These are phyloP conservation scores for Fusarium paranaense DNA, from an alignment of 2,329 filamentous ascomycete species.

Conservation along the genomic window DNA sequence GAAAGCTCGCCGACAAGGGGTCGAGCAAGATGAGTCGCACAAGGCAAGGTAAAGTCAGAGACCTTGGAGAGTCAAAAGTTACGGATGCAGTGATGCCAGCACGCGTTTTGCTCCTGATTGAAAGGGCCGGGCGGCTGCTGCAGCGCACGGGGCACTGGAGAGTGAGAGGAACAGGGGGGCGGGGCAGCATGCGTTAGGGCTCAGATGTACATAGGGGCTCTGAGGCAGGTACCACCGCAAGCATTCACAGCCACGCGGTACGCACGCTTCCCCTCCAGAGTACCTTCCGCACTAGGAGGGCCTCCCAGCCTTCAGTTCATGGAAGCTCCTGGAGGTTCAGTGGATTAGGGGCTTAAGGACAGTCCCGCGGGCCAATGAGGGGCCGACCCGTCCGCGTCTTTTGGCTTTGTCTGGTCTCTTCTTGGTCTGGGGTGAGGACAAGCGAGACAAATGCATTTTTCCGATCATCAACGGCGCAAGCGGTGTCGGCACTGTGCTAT, in stretches of 20 bases:
- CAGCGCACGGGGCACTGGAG: conserved; percentile 42
- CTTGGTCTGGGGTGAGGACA: conserved; percentile 32
- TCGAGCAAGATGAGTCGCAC: conserved; percentile 38
- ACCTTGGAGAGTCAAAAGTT: conserved; percentile 39
- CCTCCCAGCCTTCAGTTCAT: conserved; percentile 37
- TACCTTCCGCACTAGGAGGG: conserved; percentile 32
- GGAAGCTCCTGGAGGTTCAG: conserved; percentile 35
- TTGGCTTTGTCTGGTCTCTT: conserved; percentile 30
- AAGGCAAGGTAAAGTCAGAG: conserved; percentile 35
- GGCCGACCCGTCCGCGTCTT: conserved; percentile 44
- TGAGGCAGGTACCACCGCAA: conserved; percentile 11
- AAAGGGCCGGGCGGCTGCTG: conserved; percentile 43
- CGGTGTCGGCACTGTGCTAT: conserved; percentile 34
- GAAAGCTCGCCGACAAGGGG: conserved; percentile 39
- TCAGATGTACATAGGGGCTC: conserved; percentile 25
- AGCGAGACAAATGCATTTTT: conserved; percentile 35
- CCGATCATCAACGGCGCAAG: conserved; percentile 16
- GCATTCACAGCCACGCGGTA: not conserved
- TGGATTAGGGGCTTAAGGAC: conserved; percentile 43
- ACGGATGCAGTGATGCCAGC: conserved; percentile 47
- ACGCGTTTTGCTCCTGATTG: conserved; percentile 49
- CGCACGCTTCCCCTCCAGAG: not conserved
- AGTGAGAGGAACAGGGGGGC: conserved; percentile 39
- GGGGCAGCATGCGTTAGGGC: conserved; percentile 35
- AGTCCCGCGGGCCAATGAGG: conserved; percentile 42